Base-by-base conservation (phyloP, 345 rosid species). In the Lenwebbia sp. region DNA sequence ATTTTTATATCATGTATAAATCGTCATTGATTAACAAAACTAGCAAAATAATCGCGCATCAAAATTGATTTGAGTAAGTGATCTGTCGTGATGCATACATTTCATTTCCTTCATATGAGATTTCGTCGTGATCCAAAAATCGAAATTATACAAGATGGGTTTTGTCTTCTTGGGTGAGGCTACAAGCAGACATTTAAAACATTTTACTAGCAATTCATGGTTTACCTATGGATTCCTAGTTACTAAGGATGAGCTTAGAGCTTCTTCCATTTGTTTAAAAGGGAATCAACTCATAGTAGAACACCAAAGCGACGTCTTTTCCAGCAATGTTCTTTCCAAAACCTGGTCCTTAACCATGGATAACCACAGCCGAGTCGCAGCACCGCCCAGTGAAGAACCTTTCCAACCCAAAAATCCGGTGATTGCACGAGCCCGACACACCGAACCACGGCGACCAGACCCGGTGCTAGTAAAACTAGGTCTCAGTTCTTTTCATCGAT, bases 31-130 rank as follows among this genome's bases (percentile, higher is more conserved):
- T 33, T 70, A 8, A 17, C 3, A 65, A 2, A 5, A 65, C 6
- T 1, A 21, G 4, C 7, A 21, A 33, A 10, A 33, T 19, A 2
- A 10, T 37, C 2, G 7, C 3, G 2, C 0, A 19, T 37, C 13
- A 5, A 37, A 70, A 70, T 70, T 21, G 26, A 70, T 1, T 37
- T 4, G 26, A 2, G 5, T 70, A 6, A 19, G 10, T 4, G 4
- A 70, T 70, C 13, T 0, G 0, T 5, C 4, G 4, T 0, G 12
- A 30, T 65, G 5, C 22, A 62, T 30, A 12, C 0, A 6, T 3
- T 19, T 19, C 76, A 9, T 33, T 65, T 65, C 13, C 4, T 65
- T 19, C 26, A 0, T 23, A 2, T 9, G 5, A 55, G n/a, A 55
- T 3, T 28, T 30, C 13, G 13, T 7, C 23, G 2, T 40, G 50